phyloP scores from a whole-genome alignment of 805 yeast genomes.

The Metschnikowia aberdeeniae region DNA sequence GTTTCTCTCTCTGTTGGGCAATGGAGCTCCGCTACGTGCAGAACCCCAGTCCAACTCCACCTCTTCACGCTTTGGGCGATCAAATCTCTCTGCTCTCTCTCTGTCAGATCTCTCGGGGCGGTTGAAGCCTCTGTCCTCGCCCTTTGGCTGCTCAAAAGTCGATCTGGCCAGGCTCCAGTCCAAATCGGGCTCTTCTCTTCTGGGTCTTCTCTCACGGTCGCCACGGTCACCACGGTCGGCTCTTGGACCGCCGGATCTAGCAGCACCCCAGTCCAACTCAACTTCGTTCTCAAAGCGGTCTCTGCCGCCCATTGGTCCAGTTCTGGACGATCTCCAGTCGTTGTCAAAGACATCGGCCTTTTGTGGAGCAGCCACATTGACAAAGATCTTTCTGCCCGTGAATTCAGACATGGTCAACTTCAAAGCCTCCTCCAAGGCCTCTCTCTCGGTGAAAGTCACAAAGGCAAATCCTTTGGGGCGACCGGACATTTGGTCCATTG shows the following conservation, averaged over 20 bases:
- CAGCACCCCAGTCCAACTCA: constrained; percentile 58
- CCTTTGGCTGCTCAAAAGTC: constrained; percentile 8
- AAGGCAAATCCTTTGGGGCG: constrained; percentile 59
- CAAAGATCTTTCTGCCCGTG: constrained; percentile 48
- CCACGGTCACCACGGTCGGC: constrained; percentile 31
- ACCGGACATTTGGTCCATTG: constrained; percentile 61
- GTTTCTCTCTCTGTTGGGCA: constrained; percentile 34
- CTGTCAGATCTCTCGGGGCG: constrained; percentile 5
- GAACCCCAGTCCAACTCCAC: constrained; percentile 42
- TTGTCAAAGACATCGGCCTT: constrained; percentile 42
- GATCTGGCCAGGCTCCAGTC: constrained; percentile 41
- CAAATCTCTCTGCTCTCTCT: constrained; percentile 15
- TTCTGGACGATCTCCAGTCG: constrained; percentile 43
- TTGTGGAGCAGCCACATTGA: constrained; percentile 58
- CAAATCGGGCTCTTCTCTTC: constrained; percentile 39
- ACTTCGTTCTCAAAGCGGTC: constrained; percentile 42
- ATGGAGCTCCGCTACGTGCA: constrained; percentile 30
- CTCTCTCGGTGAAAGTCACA: constrained; percentile 45
- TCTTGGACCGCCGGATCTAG: constrained; percentile 39
- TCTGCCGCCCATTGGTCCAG: constrained; percentile 23
- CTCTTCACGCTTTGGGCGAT: constrained; percentile 32
- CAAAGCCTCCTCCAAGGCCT: constrained; percentile 48
- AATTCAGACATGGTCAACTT: constrained; percentile 41
- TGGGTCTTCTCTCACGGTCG: constrained; percentile 23
- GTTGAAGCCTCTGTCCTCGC: constrained; percentile 20